Conservation (phyloP, 345 rosid species). For the Camelina neglecta region DNA sequence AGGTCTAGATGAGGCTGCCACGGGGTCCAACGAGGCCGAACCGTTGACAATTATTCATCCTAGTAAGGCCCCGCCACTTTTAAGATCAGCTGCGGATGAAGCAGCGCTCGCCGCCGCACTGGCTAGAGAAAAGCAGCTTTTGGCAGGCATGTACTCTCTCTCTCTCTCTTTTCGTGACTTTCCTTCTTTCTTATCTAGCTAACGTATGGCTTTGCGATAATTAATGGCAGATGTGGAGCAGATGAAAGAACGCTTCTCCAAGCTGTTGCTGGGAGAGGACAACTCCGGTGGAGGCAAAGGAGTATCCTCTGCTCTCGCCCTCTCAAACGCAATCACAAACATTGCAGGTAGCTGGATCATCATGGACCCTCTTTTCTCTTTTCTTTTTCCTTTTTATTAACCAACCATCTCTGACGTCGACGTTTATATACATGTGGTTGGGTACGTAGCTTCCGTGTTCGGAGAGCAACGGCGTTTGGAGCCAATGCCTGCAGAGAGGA, state of each 20-base stretch:
- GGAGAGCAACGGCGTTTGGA: slow-evolving; percentile 59
- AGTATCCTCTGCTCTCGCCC: slow-evolving; percentile 74
- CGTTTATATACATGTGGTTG: not conserved
- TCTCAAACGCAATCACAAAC: slow-evolving; percentile 61
- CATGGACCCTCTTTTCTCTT: too few species aligned
- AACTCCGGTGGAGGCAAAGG: slow-evolving; percentile 84
- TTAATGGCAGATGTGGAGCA: slow-evolving; percentile 53
- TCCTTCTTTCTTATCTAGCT: not conserved
- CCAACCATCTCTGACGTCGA: too few species aligned
- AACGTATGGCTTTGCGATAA: not conserved
- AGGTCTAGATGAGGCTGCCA: slow-evolving; percentile 38
- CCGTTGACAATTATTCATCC: slow-evolving; percentile 31
- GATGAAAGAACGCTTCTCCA: slow-evolving; percentile 69
- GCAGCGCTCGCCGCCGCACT: slow-evolving; percentile 34
- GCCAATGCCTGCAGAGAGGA: slow-evolving; percentile 68
- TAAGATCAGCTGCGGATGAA: slow-evolving; percentile 34
- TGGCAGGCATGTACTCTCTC: slow-evolving; percentile 34
- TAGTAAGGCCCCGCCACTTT: slow-evolving; percentile 35
- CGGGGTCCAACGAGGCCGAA: slow-evolving; percentile 30
- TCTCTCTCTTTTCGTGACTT: not conserved
- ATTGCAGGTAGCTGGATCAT: slow-evolving; percentile 44
- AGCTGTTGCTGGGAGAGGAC: slow-evolving; percentile 73
- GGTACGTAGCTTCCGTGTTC: slow-evolving; percentile 49
- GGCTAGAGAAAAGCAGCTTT: slow-evolving; percentile 51
- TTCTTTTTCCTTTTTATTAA: too few species aligned